A percentile compares a stretch with the other conserved stretches of the same genome.
Conservation (phyloP, 495 filamentous ascomycete species). For the Daldinia vernicosa region DNA sequence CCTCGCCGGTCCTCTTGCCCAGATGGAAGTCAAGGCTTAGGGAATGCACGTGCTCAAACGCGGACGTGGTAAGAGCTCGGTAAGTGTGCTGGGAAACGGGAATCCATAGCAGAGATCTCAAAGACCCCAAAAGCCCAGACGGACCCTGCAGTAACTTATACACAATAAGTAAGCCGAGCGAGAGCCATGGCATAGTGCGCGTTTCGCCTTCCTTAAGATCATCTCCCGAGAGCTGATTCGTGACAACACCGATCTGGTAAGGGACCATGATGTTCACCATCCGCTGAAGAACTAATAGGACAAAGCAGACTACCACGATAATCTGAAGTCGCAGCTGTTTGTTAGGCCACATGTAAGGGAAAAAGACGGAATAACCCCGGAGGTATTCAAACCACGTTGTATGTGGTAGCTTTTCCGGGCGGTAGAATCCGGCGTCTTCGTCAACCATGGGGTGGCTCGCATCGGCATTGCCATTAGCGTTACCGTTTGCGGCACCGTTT, state of each 20-base stretch:
- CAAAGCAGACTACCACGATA: constrained; percentile 80
- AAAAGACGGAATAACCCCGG: constrained; percentile 85
- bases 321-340: constrained; percentile 76
- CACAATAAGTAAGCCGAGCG: constrained; percentile 79
- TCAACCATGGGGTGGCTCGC: constrained; percentile 50
- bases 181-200: constrained; percentile 46
- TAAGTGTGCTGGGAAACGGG: constrained; percentile 97
- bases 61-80: constrained; percentile 88
- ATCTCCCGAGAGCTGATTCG: constrained; percentile 62
- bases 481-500: constrained; percentile 41
- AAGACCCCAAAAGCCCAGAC: constrained; percentile 84
- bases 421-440: constrained; percentile 61
- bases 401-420: constrained; percentile 56
- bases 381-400: constrained; percentile 85
- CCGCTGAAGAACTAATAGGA: constrained; percentile 78
- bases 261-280: constrained; percentile 84
- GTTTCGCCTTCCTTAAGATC: constrained; percentile 42
- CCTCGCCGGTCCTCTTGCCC: constrained; percentile 95
- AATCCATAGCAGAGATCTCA: constrained; percentile 88
- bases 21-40: constrained; percentile 96
- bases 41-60: constrained; percentile 96
- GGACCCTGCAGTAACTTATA: constrained; percentile 88
- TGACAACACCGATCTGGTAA: constrained; percentile 76
- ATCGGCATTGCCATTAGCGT: constrained; percentile 41
- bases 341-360: constrained; percentile 87